Evolutionary conservation across 495 filamentous ascomycete genomes (phyloP), one percentile per base, ranked within the genome.

Genomic region (Hamigera avellanea): DNA sequence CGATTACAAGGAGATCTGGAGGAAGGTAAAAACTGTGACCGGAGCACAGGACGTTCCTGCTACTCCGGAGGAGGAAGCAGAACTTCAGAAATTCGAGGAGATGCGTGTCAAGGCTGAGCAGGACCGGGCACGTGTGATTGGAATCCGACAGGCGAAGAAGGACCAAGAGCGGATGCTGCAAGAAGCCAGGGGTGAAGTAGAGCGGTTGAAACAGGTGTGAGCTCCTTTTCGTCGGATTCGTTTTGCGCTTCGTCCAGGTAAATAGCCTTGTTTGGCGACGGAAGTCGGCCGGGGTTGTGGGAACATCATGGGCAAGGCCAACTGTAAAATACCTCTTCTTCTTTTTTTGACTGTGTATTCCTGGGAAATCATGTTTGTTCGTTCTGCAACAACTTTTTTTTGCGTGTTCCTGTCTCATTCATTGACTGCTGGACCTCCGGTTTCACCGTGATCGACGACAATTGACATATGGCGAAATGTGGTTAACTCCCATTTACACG

Each of bases 21-120:
- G 60, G 5, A 64, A 78, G 37, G 69, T 98, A 18, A 49, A 87
- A 39, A 56, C 64, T 14, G 59, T 78, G 49, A 95, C 86, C 0
- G 73, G 73, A 3, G 87, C 83, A 8, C 59, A 66, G 33, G 61
- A 61, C 14, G 56, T 94, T 2, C 41, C 64, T 15, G 61, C 78
- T 15, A 75, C 75, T 6, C 53, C 68, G 8, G 69, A 75, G 43
- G 83, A 94, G 41, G 46, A 69, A 48, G 56, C 49, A 12, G 64
- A 81, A 54, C 37, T 82, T 44, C 47, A 57, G 40, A 69, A 79
- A 41, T 50, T 84, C 28, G 72, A 76, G 40, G 72, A 75, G 39
- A 62, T 78, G 46, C 49, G 57, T 27, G 60, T 58, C 43, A 59
- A 55, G 36, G 66, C 66, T 26, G 59, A 64, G 17, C 46, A 64